A percentile compares a stretch with the other conserved stretches of the same genome.
These are phyloP conservation scores for Piloderma croceum DNA, from an alignment of 768 basidiomycete species.

Conservation along the genomic window DNA sequence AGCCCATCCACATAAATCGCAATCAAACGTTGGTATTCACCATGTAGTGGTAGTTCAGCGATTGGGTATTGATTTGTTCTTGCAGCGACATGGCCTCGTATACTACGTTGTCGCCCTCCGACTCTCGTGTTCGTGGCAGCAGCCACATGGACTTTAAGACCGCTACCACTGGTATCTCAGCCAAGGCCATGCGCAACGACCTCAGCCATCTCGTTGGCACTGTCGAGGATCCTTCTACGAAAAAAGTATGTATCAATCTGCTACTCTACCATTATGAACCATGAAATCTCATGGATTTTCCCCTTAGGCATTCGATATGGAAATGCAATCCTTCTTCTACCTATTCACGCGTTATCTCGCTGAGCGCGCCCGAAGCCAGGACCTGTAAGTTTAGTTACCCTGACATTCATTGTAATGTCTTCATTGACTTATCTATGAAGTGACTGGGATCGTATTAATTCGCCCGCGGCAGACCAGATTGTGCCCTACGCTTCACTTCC, in stretches of 20 bases:
- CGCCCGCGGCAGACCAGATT: constrained; percentile 81
- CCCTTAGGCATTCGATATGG: constrained; percentile 82
- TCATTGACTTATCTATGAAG: constrained; percentile 31
- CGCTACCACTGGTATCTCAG: constrained; percentile 89
- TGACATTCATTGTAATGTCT: constrained; percentile 7
- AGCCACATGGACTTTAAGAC: constrained; percentile 95
- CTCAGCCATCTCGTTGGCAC: constrained; percentile 88
- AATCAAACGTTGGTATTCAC: constrained; percentile 32
- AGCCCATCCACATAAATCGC: constrained; percentile 53
- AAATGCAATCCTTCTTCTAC: constrained; percentile 95
- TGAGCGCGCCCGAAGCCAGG: constrained; percentile 80
- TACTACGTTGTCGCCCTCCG: constrained; percentile 56
- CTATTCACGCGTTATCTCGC: constrained; percentile 93
- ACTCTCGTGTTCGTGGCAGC: constrained; percentile 66
- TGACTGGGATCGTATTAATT: constrained; percentile 86
- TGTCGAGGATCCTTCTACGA: constrained; percentile 72
- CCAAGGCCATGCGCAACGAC: constrained; percentile 98
- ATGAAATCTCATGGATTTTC: constrained; percentile 14
- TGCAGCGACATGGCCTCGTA: constrained; percentile 43
- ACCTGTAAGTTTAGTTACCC: constrained; percentile 63
- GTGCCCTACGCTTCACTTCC: constrained; percentile 75
- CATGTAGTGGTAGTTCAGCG: too few relatives aligned
- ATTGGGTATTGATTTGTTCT: too few relatives aligned
- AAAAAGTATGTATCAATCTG: constrained; percentile 52
- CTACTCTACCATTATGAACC: constrained; percentile 14